Base-by-base conservation (phyloP, 257 asterid genomes). In the Nicotiana tomentosiformis region DNA sequence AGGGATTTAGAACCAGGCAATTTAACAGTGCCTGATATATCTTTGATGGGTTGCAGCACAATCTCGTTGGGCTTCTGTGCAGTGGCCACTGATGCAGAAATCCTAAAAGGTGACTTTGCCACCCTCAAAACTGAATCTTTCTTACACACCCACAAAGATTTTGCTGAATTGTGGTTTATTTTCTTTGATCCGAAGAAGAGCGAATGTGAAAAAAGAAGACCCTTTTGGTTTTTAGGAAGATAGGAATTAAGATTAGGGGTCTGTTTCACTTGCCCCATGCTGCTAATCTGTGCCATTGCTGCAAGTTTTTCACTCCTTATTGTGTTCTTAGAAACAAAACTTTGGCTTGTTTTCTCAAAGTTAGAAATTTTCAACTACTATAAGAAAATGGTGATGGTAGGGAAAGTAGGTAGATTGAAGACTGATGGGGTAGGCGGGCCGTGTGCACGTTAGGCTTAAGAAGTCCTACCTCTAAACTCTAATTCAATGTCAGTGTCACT, bases 1-100 rank as follows among this genome's bases (percentile, higher is more conserved):
- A 96, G 96, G 20, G 99, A 96, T 74, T 96, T 96, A 7, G 99
- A 96, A 61, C 99, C 99, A 39, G 99, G 99, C 88, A 96, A 88
- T 90, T 94, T 96, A 66, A 96, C 99, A 4, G 90, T 89, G 17
- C 99, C 99, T 15, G 99, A 94, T 33, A 96, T 92, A 35, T 96
- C 95, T 84, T 88, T 90, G 82, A 96, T 96, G 53, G 99, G 99
- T 72, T 92, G 93, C 88, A 96, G 88, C 83, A 92, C 94, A 81
- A 96, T 93, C 88, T 96, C 99, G 86, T 93, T 97, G 83, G 99
- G 92, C 87, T 91, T 93, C 92, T 92, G 93, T 72, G 98, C 84
- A 72, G 97, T 86, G 39, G 95, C 91, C 76, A 87, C 93, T 11
- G 98, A 90, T 81, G 95, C 98, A 81, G 68, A 16, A 77, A 94